phyloP scores from a whole-genome alignment of 805 yeast genomes.

The Saturnispora saitoi region DNA sequence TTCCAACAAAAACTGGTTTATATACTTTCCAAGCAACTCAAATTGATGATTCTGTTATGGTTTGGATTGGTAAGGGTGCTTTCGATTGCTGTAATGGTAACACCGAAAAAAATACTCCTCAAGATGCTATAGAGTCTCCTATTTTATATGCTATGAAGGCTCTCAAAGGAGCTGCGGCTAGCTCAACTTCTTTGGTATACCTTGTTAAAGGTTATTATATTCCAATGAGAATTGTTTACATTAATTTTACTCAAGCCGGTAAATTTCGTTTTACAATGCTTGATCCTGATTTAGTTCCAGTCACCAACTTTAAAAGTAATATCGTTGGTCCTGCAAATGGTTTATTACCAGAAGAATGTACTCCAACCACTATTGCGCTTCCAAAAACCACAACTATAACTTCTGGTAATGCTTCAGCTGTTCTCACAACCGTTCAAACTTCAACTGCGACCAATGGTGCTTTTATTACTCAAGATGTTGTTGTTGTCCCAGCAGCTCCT shows the following conservation, averaged over 20 bases:
- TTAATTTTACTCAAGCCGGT: background rate
- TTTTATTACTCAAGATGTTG: background rate
- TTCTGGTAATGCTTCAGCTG: background rate
- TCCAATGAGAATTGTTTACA: slow-evolving; percentile 9
- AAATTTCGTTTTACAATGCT: background rate
- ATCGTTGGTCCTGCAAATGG: background rate
- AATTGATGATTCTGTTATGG: slow-evolving; percentile 27
- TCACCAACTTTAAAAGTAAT: too few species aligned
- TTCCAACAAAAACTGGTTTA: slow-evolving; percentile 17
- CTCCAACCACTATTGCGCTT: background rate
- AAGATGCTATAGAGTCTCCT: background rate
- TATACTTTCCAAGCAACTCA: slow-evolving; percentile 16
- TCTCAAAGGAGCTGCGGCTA: background rate
- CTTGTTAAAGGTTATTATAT: slow-evolving; percentile 5
- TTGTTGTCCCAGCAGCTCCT: background rate
- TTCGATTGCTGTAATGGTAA: slow-evolving; percentile 27
- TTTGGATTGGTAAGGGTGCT: slow-evolving; percentile 25
- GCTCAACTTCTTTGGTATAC: slow-evolving; percentile 1
- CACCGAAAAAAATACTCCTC: background rate
- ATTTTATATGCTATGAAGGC: background rate
- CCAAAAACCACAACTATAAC: background rate
- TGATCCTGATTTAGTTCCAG: background rate
- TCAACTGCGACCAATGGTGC: background rate
- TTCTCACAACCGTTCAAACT: background rate
- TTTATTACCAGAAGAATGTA: background rate